These are phyloP conservation scores for Mariannaea elegans DNA, from an alignment of 2,329 filamentous ascomycete genomes.

Conservation along the genomic window DNA sequence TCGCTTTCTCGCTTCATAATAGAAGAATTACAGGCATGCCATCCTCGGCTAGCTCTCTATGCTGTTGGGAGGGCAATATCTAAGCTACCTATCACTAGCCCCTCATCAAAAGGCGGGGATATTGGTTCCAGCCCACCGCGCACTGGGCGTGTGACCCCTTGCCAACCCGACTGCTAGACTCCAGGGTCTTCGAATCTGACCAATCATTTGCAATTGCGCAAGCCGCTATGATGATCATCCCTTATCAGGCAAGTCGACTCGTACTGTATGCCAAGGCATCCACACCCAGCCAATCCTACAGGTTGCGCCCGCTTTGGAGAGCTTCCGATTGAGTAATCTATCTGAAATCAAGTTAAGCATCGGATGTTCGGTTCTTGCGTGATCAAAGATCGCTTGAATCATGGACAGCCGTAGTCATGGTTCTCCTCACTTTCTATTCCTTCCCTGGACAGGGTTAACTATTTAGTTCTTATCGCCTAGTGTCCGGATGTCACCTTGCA, in stretches of 20 bases:
- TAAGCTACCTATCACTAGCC: too few relatives aligned
- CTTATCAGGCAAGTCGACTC: constrained; percentile 2
- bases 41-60: too few relatives aligned
- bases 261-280: not conserved
- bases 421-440: not conserved
- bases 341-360: not conserved
- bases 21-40: too few relatives aligned
- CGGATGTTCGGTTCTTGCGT: not conserved
- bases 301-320: not conserved
- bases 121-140: too few relatives aligned
- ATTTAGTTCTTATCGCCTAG: not conserved
- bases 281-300: not conserved
- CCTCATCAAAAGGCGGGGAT: too few relatives aligned
- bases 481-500: not conserved
- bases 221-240: not conserved
- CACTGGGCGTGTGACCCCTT: not conserved
- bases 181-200: not conserved
- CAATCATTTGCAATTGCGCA: constrained; percentile 9
- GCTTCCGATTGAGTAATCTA: not conserved
- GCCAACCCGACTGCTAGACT: not conserved
- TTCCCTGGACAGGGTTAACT: not conserved
- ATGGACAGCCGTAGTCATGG: not conserved
- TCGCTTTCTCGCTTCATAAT: too few relatives aligned
- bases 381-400: not conserved
- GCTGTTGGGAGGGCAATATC: too few relatives aligned